Conservation (phyloP, 2,329 filamentous ascomycete genomes). For the Fusarium sp. region DNA sequence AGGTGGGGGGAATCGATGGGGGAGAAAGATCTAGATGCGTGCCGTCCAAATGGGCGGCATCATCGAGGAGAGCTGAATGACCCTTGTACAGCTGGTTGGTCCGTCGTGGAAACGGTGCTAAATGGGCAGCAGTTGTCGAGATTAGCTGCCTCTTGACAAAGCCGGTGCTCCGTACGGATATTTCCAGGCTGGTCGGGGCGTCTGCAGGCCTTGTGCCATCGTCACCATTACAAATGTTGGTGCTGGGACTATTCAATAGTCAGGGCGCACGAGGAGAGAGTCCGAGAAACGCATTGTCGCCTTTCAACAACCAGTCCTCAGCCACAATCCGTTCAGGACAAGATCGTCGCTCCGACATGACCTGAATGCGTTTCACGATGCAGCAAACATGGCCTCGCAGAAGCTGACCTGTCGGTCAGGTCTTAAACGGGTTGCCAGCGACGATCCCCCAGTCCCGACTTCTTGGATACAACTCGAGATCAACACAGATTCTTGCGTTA, state of each 20-base stretch:
- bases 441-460: slow-evolving; percentile 8
- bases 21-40: slow-evolving; percentile 9
- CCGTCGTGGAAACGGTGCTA: background rate
- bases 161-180: background rate
- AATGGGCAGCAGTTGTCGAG: background rate
- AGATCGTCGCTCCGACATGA: background rate
- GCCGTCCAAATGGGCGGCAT: background rate
- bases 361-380: slow-evolving; percentile 4
- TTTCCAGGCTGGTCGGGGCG: background rate
- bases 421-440: background rate
- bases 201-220: background rate
- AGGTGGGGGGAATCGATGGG: slow-evolving; percentile 1
- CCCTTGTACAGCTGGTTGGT: slow-evolving; percentile 3
- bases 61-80: background rate
- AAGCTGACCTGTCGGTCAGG: background rate
- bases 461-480: slow-evolving; percentile 2
- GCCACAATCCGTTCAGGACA: background rate
- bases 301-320: background rate
- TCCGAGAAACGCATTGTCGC: background rate
- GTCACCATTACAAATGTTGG: slow-evolving; percentile 10
- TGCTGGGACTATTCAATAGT: background rate
- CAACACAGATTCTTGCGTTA: slow-evolving; percentile 6
- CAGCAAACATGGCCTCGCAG: background rate
- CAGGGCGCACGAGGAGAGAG: background rate
- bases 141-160: background rate